Evolutionary conservation across 345 rosid genomes (phyloP), one percentile per base, ranked within the genome.

Genomic region (Pistacia integerrima): DNA sequence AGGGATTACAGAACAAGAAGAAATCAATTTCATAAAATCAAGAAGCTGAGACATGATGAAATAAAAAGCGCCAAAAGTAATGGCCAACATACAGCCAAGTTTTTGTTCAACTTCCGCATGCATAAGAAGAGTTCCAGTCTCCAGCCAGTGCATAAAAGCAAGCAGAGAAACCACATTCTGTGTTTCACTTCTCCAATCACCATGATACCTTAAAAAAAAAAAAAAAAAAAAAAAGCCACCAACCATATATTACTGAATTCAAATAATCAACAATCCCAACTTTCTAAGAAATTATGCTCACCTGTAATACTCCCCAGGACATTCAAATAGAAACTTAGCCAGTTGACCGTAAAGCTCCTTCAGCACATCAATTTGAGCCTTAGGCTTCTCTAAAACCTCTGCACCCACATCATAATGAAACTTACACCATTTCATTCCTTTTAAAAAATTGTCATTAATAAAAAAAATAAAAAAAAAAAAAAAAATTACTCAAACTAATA

Each of bases 121-220:
- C 86, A 85, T 68, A 58, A 93, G 94, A 69, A 96, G 92, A 76
- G 74, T 80, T 69, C 94, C 99, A 9, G 93, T 89, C 85, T 92
- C 97, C 63, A 96, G 84, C 98, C 98, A 92, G 74, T 96, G 94
- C 89, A 94, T 86, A 71, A 96, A 93, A 67, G 93, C 89, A 80
- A 96, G 93, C 84, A 85, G 84, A 3, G 93, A 93, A 73, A 92
- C 97, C 35, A 92, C 95, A n/a, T 82, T 85, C 74, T 93, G 98
- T 10, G 98, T 93, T 84, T 92, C 98, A 82, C 86, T 90, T 84
- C 81, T 92, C 99, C 99, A 96, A 84, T 93, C 99, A 62, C 93
- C 94, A 82, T 93, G 97, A 87, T 88, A 96, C 88, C 99, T 96
- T 77, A 18, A 69, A 12, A 58, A 74, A 65, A 10, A 22, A 28